Evolutionary conservation across 2,329 filamentous ascomycete species (phyloP).

Genomic region (Cordyceps javanica): DNA sequence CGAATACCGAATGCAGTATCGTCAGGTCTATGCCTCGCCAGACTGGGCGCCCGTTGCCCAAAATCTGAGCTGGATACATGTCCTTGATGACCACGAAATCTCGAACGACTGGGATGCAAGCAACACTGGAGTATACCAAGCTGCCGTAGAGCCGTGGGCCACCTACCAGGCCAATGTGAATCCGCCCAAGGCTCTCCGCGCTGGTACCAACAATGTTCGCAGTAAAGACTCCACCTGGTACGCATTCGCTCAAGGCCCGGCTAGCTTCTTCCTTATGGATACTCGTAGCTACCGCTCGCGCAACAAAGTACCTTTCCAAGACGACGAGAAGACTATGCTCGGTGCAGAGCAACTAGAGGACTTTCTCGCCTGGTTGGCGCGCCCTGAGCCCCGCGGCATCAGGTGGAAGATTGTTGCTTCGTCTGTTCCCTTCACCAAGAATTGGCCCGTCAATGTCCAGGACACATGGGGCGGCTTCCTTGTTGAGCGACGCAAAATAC

Average conservation of each 20-base stretch:
- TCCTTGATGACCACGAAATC: slow-evolving; percentile 95
- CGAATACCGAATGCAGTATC: slow-evolving; percentile 85
- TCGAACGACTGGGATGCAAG: slow-evolving; percentile 87
- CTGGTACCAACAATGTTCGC: slow-evolving; percentile 32
- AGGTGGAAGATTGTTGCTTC: slow-evolving; percentile 92
- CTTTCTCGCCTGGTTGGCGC: slow-evolving; percentile 68
- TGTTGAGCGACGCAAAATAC: slow-evolving; percentile 66
- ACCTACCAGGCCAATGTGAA: slow-evolving; percentile 83
- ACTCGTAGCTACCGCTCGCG: slow-evolving; percentile 80
- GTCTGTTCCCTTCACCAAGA: slow-evolving; percentile 93
- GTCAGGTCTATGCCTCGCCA: slow-evolving; percentile 90
- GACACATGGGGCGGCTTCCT: slow-evolving; percentile 97
- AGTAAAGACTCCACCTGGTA: slow-evolving; percentile 69
- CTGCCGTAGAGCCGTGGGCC: slow-evolving; percentile 77
- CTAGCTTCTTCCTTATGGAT: slow-evolving; percentile 91
- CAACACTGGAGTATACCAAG: slow-evolving; percentile 69
- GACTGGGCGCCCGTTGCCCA: slow-evolving; percentile 74
- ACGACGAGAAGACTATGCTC: slow-evolving; percentile 76
- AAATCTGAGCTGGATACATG: slow-evolving; percentile 94
- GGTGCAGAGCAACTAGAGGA: slow-evolving; percentile 73
- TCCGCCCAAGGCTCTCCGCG: slow-evolving; percentile 59
- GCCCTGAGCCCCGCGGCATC: slow-evolving; percentile 67
- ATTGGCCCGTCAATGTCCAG: slow-evolving; percentile 81
- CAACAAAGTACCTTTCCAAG: slow-evolving; percentile 52
- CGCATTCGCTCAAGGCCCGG: slow-evolving; percentile 81